Evolutionary conservation across 2,329 filamentous ascomycete species (phyloP).

Genomic region (Akanthomyces uredinophilus): DNA sequence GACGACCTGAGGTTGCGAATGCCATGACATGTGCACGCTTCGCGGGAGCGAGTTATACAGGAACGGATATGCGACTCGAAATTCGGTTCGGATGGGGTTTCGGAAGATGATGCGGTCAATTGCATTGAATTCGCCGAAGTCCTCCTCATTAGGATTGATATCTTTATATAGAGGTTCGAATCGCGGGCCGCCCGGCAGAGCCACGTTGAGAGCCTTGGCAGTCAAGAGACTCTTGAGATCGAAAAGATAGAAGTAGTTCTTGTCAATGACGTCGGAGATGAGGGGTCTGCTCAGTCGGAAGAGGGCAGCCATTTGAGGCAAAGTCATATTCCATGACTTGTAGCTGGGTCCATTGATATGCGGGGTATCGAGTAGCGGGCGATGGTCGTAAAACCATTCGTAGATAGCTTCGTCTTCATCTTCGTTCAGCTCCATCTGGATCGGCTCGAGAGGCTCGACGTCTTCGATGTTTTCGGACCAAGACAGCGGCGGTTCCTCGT

Average conservation of each 20-base stretch:
- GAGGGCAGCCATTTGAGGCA: constrained; percentile 93
- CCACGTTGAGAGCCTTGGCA: constrained; percentile 93
- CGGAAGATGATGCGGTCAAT: constrained; percentile 99
- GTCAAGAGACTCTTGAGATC: constrained; percentile 92
- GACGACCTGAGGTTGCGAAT: constrained; percentile 87
- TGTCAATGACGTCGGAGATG: constrained; percentile 85
- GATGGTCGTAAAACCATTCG: constrained; percentile 97
- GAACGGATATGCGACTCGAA: constrained; percentile 88
- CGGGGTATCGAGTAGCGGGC: constrained; percentile 81
- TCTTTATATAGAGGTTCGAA: constrained; percentile 99
- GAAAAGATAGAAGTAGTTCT: constrained; percentile 98
- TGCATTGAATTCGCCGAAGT: constrained; percentile 98
- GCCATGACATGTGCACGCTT: constrained; percentile 90
- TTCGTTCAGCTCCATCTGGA: constrained; percentile 97
- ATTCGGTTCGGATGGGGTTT: constrained; percentile 89
- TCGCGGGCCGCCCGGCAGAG: constrained; percentile 91
- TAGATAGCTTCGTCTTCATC: constrained; percentile 85
- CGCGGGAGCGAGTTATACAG: constrained; percentile 94
- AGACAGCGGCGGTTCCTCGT: constrained; percentile 93
- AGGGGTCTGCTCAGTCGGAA: constrained; percentile 89
- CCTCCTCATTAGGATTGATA: constrained; percentile 96
- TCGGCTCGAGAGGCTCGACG: constrained; percentile 93
- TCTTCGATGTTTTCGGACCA: constrained; percentile 99
- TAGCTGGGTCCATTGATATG: constrained; percentile 97
- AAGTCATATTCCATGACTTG: constrained; percentile 85